These are phyloP conservation scores for Leccinum obscurum DNA, from an alignment of 768 basidiomycete species.

Conservation along the genomic window DNA sequence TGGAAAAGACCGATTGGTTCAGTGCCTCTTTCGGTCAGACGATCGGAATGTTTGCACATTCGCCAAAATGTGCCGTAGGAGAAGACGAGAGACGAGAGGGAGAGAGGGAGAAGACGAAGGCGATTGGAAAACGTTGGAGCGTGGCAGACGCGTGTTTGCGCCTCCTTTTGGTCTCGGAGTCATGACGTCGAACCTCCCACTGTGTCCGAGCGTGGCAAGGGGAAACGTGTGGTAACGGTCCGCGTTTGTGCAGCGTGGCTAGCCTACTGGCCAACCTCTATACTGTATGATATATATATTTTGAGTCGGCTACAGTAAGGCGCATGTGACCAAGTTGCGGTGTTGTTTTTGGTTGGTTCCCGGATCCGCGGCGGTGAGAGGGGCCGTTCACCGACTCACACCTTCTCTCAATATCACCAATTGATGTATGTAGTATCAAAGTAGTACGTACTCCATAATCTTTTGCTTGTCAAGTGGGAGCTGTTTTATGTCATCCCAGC, in stretches of 20 bases:
- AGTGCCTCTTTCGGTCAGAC: slow-evolving; percentile 7
- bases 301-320: neutral
- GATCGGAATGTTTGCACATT: neutral
- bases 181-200: slow-evolving; percentile 16
- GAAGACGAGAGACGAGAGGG: neutral
- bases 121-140: slow-evolving; percentile 2
- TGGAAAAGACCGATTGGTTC: neutral
- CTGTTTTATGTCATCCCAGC: slow-evolving; percentile 14
- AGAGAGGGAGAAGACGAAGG: neutral
- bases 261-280: neutral
- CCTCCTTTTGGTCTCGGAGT: slow-evolving; percentile 9
- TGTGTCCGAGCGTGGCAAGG: neutral
- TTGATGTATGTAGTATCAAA: too few relatives aligned
- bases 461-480: neutral
- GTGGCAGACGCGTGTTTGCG: slow-evolving; percentile 25
- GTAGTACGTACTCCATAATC: neutral
- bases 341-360: slow-evolving; percentile 11
- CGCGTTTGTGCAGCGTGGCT: neutral
- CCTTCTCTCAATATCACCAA: slow-evolving; percentile 13
- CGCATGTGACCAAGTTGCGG: neutral
- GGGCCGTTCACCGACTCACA: neutral
- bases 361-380: neutral
- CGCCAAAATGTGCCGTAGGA: neutral
- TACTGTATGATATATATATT: neutral
- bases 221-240: neutral